phyloP scores from a whole-genome alignment of 2,329 filamentous ascomycete species.

The Dothiorella sarmentorum region DNA sequence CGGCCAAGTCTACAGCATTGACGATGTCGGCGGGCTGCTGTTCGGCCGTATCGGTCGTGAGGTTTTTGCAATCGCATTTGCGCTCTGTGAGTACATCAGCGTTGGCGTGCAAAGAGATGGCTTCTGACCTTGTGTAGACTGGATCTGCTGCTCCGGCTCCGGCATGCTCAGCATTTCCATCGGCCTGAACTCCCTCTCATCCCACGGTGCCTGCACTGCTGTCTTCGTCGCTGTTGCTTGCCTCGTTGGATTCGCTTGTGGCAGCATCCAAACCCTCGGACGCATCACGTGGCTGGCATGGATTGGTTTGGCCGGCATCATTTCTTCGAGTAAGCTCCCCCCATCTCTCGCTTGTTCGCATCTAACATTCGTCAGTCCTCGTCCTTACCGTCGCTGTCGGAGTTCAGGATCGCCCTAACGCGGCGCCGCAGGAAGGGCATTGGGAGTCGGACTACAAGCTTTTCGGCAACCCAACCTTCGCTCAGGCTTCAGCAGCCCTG shows the following conservation, averaged over 20 bases:
- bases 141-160: background rate
- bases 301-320: background rate
- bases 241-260: constrained; percentile 28
- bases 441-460: background rate
- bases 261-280: background rate
- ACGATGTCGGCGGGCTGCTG: constrained; percentile 53
- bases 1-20: constrained; percentile 56
- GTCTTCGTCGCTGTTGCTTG: constrained; percentile 23
- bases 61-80: constrained; percentile 36
- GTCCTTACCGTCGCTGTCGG: background rate
- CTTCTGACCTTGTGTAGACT: background rate
- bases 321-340: background rate
- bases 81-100: constrained; percentile 31
- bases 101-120: background rate
- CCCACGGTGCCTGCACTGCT: constrained; percentile 26
- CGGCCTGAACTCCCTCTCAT: constrained; percentile 42
- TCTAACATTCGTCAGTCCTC: background rate
- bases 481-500: background rate
- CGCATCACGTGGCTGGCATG: constrained; percentile 1
- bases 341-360: no score
- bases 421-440: background rate
- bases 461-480: background rate
- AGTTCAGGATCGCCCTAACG: background rate
- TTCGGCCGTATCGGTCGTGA: constrained; percentile 53
- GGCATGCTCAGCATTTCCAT: background rate